Conservation (phyloP, 345 rosid species). For the Pistacia integerrima region DNA sequence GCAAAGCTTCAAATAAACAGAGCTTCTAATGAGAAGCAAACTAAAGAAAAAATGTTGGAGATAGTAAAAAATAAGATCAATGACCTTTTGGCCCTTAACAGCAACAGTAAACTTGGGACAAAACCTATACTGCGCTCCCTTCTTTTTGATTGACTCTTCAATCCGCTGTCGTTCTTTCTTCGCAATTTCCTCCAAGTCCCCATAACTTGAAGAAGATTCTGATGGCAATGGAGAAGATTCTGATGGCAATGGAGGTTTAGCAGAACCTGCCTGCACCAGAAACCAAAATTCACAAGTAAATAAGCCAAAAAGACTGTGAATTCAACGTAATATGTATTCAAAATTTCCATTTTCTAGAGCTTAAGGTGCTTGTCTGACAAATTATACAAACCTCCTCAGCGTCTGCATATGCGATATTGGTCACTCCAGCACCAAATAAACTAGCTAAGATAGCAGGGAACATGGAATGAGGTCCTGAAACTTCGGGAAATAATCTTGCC, state of each 20-base stretch:
- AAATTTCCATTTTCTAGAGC: background rate
- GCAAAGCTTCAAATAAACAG: background rate
- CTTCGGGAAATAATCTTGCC: conserved; percentile 12
- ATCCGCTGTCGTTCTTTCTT: conserved; percentile 70
- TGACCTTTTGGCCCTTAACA: conserved; percentile 92
- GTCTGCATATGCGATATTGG: conserved; percentile 69
- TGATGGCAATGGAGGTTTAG: conserved; percentile 40
- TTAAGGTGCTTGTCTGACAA: background rate
- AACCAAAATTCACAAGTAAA: conserved; percentile 14
- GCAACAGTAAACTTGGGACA: conserved; percentile 73
- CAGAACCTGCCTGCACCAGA: conserved; percentile 42
- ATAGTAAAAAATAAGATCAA: background rate
- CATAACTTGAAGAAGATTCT: conserved; percentile 52
- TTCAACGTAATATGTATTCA: background rate
- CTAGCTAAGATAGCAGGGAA: conserved; percentile 53
- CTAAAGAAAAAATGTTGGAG: background rate
- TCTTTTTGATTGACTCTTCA: conserved; percentile 55
- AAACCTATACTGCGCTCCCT: conserved; percentile 57
- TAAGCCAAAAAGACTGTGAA: background rate
- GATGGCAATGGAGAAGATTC: conserved; percentile 51
- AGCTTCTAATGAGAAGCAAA: background rate
- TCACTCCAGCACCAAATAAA: conserved; percentile 54
- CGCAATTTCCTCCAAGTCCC: conserved; percentile 59
- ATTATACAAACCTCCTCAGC: conserved; percentile 52
- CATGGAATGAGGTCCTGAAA: conserved; percentile 17